A percentile compares a stretch with the other conserved stretches of the same genome.
Conservation (phyloP, 2,329 filamentous ascomycete species). For the Penicillium sp. region DNA sequence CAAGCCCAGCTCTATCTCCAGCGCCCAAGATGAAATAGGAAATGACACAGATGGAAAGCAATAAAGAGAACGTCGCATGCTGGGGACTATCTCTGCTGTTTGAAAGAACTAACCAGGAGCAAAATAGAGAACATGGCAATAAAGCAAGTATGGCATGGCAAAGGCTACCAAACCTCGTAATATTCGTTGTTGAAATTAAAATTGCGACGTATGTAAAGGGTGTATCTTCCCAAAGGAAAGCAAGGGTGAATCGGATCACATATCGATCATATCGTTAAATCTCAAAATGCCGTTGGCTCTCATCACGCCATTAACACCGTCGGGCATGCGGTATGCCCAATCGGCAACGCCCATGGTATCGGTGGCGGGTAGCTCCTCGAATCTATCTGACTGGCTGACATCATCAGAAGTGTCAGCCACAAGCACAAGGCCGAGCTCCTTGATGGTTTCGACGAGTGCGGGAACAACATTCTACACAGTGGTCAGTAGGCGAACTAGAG, state of each 20-base stretch:
- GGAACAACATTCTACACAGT: constrained; percentile 80
- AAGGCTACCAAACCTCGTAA: constrained; percentile 21
- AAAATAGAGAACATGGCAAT: constrained; percentile 7
- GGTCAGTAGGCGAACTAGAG: constrained; percentile 16
- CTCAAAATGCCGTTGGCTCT: constrained; percentile 82
- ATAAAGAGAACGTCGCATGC: constrained; percentile 3
- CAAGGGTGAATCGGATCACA: constrained; percentile 41
- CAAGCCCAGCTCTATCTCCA: constrained; percentile 7
- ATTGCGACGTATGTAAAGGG: constrained; percentile 10
- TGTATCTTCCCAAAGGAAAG: constrained; percentile 1
- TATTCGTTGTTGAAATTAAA: constrained; percentile 20
- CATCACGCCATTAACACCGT: constrained; percentile 84
- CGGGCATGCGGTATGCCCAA: constrained; percentile 59
- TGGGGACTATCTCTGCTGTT: not conserved
- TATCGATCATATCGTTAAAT: constrained; percentile 90
- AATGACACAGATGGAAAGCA: constrained; percentile 4
- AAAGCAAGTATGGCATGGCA: constrained; percentile 12
- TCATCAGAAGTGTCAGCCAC: constrained; percentile 81
- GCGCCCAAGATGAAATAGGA: constrained; percentile 6
- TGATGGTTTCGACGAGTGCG: constrained; percentile 87
- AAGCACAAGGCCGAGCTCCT: constrained; percentile 86
- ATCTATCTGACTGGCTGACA: constrained; percentile 27
- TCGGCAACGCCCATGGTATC: constrained; percentile 37
- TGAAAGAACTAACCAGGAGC: constrained; percentile 6
- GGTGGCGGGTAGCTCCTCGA: constrained; percentile 23